Percentiles rank a stretch among this genome's conserved stretches.
phyloP scores from a whole-genome alignment of 495 filamentous ascomycete species.

The Hyaloscypha finlandica region DNA sequence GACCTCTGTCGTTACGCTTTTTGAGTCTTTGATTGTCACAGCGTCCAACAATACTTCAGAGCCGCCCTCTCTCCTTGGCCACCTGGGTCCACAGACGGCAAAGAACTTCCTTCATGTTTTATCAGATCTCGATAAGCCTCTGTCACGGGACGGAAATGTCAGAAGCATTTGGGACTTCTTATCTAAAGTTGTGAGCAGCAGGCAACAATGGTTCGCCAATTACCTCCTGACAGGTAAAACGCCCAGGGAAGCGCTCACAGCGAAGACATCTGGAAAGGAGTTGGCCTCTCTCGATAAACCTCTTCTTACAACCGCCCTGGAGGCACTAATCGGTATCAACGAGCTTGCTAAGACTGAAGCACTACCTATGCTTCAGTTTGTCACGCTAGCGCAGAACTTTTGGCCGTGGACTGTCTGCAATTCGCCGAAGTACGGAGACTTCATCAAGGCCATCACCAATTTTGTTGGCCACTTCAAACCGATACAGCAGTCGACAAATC shows the following conservation, averaged over 20 bases:
- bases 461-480: slow-evolving; percentile 65
- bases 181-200: slow-evolving; percentile 81
- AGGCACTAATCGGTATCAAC: slow-evolving; percentile 68
- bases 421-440: slow-evolving; percentile 69
- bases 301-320: slow-evolving; percentile 73
- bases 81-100: slow-evolving; percentile 78
- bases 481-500: slow-evolving; percentile 45
- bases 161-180: slow-evolving; percentile 81
- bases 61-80: slow-evolving; percentile 86
- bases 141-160: slow-evolving; percentile 60
- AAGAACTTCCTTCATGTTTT: slow-evolving; percentile 81
- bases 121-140: slow-evolving; percentile 74
- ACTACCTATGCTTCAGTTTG: slow-evolving; percentile 79
- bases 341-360: slow-evolving; percentile 60
- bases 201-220: slow-evolving; percentile 94
- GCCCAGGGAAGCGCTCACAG: slow-evolving; percentile 69
- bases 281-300: slow-evolving; percentile 46
- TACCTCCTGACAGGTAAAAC: slow-evolving; percentile 88
- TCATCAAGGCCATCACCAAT: slow-evolving; percentile 66
- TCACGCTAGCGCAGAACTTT: slow-evolving; percentile 80
- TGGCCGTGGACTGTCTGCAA: slow-evolving; percentile 89
- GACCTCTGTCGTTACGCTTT: slow-evolving; percentile 61
- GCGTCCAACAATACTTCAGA: slow-evolving; percentile 64
- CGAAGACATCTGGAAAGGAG: slow-evolving; percentile 42
- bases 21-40: slow-evolving; percentile 73